phyloP scores from a whole-genome alignment of 495 filamentous ascomycete species.

The Penicillium nucicola region DNA sequence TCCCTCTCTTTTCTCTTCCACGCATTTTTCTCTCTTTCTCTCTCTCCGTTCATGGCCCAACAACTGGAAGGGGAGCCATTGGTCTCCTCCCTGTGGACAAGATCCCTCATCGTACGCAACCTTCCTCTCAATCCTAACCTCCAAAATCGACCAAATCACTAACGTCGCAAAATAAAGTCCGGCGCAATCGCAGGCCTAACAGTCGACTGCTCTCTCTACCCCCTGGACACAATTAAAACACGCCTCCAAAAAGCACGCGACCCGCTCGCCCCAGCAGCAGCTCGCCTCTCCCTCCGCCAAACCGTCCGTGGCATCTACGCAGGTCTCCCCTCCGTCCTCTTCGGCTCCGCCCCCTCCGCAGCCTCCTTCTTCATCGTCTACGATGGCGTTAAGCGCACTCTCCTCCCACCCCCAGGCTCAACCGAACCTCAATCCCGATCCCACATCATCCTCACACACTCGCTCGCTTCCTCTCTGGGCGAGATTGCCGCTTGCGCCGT shows the following conservation, averaged over 20 bases:
- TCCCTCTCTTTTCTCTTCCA: neutral
- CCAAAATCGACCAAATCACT: neutral
- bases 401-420: conserved; percentile 33
- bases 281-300: conserved; percentile 38
- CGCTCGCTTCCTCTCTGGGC: conserved; percentile 81
- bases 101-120: conserved; percentile 40
- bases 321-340: conserved; percentile 61
- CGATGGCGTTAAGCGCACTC: conserved; percentile 68
- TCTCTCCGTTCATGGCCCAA: conserved; percentile 26
- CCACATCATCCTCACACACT: conserved; percentile 59
- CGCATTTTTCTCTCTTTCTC: neutral
- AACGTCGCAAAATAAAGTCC: conserved; percentile 47
- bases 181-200: conserved; percentile 83
- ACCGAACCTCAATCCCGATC: conserved; percentile 27
- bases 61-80: conserved; percentile 31
- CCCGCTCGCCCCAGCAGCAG: conserved; percentile 58
- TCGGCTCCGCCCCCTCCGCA: conserved; percentile 88
- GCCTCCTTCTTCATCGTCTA: conserved; percentile 99
- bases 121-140: neutral
- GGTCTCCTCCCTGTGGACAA: conserved; percentile 44
- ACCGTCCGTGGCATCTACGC: conserved; percentile 72
- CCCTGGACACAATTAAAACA: conserved; percentile 89
- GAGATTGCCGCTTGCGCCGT: conserved; percentile 92
- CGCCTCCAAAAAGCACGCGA: conserved; percentile 84
- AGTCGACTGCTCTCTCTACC: conserved; percentile 87